Base-by-base conservation (phyloP, 2,329 filamentous ascomycete genomes). In the Neofusicoccum umdonicola region DNA sequence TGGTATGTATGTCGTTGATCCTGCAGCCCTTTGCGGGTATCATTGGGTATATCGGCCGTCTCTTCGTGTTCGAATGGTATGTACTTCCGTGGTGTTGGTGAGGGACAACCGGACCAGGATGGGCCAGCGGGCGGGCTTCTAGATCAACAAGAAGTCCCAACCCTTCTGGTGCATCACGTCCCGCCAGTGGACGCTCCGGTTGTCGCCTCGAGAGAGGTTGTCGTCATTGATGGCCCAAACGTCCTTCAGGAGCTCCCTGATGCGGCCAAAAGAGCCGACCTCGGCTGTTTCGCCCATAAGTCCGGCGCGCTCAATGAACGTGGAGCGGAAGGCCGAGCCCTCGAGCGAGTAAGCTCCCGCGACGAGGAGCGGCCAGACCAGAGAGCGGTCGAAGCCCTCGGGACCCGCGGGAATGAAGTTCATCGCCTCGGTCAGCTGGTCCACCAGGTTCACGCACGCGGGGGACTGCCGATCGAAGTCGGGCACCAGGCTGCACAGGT, bases 121-220 rank as follows among this genome's bases (percentile, higher is more conserved):
- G 75, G 71, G 66, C 22, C 22, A 15, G 31, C 12, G 34, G 47
- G 31, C 15, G 34, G 64, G 48, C 63, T 64, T 68, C 73, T 77
- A 97, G 80, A 97, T 93, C 78, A 97, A 86, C 78, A 97, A 84
- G 81, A 92, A 95, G 77, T 96, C 92, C 93, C 92, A 97, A 71
- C 88, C 88, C 82, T 94, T 95, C 81, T 89, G 87, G 80, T 87
- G 87, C 93, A 97, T 97, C 75, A 94, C 87, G 80, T 96, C 91
- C 81, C 94, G 86, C 94, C 94, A 98, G 88, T 93, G 93, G 79
- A 96, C 87, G 81, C 90, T 89, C 74, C 87, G 88, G 70, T 73
- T 78, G 69, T 77, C 77, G 70, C 79, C 78, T 80, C 79, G 75
- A 70, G 76, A 74, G 51, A 78, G 76, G 70, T 78, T 84, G 70